phyloP scores from a whole-genome alignment of 371 early-diverging fungal genomes.

The Syncephalastrum monosporum region DNA sequence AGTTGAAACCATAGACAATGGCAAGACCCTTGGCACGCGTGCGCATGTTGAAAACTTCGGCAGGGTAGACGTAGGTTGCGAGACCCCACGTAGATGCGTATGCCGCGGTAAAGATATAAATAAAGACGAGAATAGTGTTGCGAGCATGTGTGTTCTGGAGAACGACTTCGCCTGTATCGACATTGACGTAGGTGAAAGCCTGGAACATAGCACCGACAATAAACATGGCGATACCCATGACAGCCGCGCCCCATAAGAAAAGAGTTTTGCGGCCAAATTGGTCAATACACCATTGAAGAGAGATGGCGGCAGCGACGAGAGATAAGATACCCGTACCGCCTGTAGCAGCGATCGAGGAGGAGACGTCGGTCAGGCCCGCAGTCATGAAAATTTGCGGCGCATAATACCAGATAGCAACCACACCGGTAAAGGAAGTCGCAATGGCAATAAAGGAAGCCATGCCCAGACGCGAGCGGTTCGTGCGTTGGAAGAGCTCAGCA shows the following conservation, averaged over 20 bases:
- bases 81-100: slow-evolving; percentile 63
- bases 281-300: slow-evolving; percentile 56
- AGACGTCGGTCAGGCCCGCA: slow-evolving; percentile 34
- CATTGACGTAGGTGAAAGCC: slow-evolving; percentile 24
- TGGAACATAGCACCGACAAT: slow-evolving; percentile 45
- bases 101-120: slow-evolving; percentile 46
- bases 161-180: slow-evolving; percentile 24
- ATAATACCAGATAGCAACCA: slow-evolving; percentile 56
- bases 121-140: slow-evolving; percentile 39
- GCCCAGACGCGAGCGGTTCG: slow-evolving; percentile 38
- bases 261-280: slow-evolving; percentile 45
- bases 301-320: slow-evolving; percentile 47
- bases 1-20: slow-evolving; percentile 62
- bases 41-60: slow-evolving; percentile 58
- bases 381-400: slow-evolving; percentile 39
- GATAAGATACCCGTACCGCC: slow-evolving; percentile 41
- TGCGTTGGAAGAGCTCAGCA: slow-evolving; percentile 35
- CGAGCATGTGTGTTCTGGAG: slow-evolving; percentile 28
- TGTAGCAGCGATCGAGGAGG: slow-evolving; percentile 34
- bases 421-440: slow-evolving; percentile 66
- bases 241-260: slow-evolving; percentile 35
- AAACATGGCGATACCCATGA: slow-evolving; percentile 45
- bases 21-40: slow-evolving; percentile 44
- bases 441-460: slow-evolving; percentile 48
- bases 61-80: slow-evolving; percentile 66